Percentiles rank a stretch among this genome's conserved stretches.
Conservation (phyloP, 2,329 filamentous ascomycete genomes). For the Trichoderma sp. region DNA sequence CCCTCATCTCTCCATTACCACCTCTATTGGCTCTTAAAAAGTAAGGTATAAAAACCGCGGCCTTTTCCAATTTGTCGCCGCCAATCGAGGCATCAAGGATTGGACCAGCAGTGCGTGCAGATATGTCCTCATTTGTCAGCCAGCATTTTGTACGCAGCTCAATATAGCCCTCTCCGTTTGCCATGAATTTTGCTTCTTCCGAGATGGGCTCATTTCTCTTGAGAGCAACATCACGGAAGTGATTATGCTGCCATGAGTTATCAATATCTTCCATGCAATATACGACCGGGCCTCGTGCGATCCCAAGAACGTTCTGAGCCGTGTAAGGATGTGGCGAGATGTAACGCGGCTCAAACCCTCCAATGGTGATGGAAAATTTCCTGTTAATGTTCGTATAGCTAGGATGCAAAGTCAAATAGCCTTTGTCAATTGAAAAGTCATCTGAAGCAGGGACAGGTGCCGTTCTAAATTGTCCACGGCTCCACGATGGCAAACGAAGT, state of each 20-base stretch:
- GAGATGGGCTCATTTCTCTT: not conserved
- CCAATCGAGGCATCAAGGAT: not conserved
- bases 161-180: not conserved
- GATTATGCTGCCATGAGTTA: not conserved
- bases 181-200: not conserved
- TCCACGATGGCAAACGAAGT: not conserved
- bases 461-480: not conserved
- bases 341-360: not conserved
- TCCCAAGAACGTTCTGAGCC: not conserved
- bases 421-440: not conserved
- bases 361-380: not conserved
- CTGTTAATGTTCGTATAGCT: not conserved
- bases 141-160: not conserved
- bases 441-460: not conserved
- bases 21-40: not conserved
- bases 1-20: not conserved
- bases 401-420: not conserved
- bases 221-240: not conserved
- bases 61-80: not conserved
- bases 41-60: not conserved
- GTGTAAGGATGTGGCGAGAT: not conserved
- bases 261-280: constrained; percentile 1
- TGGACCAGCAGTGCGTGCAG: not conserved
- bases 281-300: not conserved
- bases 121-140: not conserved